A percentile compares a stretch with the other conserved stretches of the same genome.
These are phyloP conservation scores for Bruguiera parviflora DNA, from an alignment of 345 rosid species.

Conservation along the genomic window DNA sequence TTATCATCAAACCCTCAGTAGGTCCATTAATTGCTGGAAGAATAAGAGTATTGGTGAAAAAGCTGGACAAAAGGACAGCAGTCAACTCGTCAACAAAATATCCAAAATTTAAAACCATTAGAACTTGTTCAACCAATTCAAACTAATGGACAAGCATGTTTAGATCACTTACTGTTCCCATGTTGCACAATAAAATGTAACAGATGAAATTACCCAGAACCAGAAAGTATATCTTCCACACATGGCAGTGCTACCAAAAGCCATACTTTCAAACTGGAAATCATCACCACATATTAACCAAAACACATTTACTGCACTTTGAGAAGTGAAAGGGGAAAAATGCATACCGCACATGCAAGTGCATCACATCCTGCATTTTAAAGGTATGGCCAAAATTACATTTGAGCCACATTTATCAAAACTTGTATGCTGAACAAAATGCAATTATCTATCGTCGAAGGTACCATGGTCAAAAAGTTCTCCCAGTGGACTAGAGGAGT, in stretches of 20 bases:
- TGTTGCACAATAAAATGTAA: constrained; percentile 90
- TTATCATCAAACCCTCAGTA: constrained; percentile 91
- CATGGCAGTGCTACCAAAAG: constrained; percentile 92
- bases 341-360: constrained; percentile 93
- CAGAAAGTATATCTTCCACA: constrained; percentile 86
- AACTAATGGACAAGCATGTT: neutral
- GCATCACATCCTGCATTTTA: constrained; percentile 91
- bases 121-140: neutral
- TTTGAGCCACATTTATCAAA: constrained; percentile 6
- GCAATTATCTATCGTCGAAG: constrained; percentile 7
- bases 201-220: constrained; percentile 95
- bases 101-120: neutral
- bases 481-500: constrained; percentile 83
- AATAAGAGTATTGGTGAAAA: constrained; percentile 81
- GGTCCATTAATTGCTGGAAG: constrained; percentile 97
- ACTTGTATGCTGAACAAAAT: neutral
- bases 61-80: constrained; percentile 46
- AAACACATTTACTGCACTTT: constrained; percentile 1
- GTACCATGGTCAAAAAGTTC: constrained; percentile 96
- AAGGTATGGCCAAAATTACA: constrained; percentile 11
- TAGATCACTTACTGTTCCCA: constrained; percentile 86
- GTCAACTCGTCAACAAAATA: constrained; percentile 5
- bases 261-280: constrained; percentile 74
- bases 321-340: constrained; percentile 11
- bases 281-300: constrained; percentile 10